Evolutionary conservation across 352 stramenopile species (phyloP), one percentile per base, ranked within the genome.

Genomic region (Plasmopara halstedii): DNA sequence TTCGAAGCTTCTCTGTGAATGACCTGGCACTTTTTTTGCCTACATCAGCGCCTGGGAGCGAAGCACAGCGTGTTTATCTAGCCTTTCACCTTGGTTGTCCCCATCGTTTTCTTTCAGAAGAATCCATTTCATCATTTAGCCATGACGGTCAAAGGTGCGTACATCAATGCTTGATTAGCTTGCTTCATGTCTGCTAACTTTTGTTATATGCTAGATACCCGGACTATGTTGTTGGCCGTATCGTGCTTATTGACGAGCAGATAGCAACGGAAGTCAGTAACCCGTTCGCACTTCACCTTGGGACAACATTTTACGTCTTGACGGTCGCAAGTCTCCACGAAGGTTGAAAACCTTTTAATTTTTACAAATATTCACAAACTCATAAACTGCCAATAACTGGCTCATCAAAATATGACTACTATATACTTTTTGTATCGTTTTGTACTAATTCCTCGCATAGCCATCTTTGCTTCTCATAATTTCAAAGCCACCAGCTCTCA

Each of bases 71-170:
- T 5, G 80, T 92, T 48, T 94, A 94, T 55, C 49, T 94, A 35
- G 83, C 83, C 21, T 94, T 94, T 56, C 83, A 94, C 37, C 64
- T 91, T 2, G 80, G 76, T 15, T 94, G 83, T 42, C 83, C 83
- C 22, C 74, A 94, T 47, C 83, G 83, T 13, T 94, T 92, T 53
- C 53, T 94, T 13, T 89, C 83, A 23, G 80, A 89, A 48, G 83
- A 94, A 53, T 94, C 83, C 33, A 91, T 94, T 52, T 85, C 78
- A 31, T 91, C 80, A 33, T 94, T 92, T 46, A 88, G 83, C 54
- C 85, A 83, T 17, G 72, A 73, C 35, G 73, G 80, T n/a, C 74
- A 78, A 67, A 77, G 77, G 82, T 90, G 46, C 31, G 11, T 15
- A 31, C 11, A 17, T 2, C 25, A 64, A 63, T 42, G 26, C 19